Evolutionary conservation across 768 basidiomycete species (phyloP), one percentile per base, ranked within the genome.

Genomic region (Termitomyces sp.): DNA sequence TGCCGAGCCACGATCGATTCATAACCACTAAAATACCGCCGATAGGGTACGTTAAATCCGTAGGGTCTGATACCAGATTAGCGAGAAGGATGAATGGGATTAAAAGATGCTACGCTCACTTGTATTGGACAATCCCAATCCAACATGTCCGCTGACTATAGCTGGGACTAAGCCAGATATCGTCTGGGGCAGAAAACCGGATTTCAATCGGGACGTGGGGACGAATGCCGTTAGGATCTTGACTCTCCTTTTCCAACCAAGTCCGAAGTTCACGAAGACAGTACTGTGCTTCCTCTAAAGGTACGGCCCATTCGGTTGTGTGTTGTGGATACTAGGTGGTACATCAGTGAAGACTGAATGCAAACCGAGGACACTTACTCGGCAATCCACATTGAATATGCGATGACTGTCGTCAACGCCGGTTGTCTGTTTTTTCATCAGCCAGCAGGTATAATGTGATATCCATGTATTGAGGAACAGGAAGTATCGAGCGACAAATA

Each of bases 121-220:
- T 93, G 75, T 86, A 99, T 65, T 95, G 92, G n/a, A 97, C 83
- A 51, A 98, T 84, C n/a, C 97, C 97, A 57, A 99, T 91, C 90
- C 94, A 99, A 62, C 87, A 89, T 8, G 89, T 94, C 66, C 72
- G 75, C 54, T 83, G 79, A 51, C 86, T 87, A 65, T 82, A 83
- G 64, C 88, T 87, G 2, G 97, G 97, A 67, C 90, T 93, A 32
- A 99, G 77, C 92, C 92, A 98, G 51, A 97, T 90, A 65, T 97
- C 91, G 69, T 98, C 97, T 22, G 78, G 76, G 14, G 84, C 83
- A 43, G 92, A 88, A 68, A 91, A 94, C 10, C 97, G 82, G 51
- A 99, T 82, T 73, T 98, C 97, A 63, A 99, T 78, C 1, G 92
- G 90, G 67, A 93, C 97, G 67, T 98, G 94, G 2, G 90, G 88